phyloP scores from a whole-genome alignment of 257 asterid species.

The Solanum sitiens region DNA sequence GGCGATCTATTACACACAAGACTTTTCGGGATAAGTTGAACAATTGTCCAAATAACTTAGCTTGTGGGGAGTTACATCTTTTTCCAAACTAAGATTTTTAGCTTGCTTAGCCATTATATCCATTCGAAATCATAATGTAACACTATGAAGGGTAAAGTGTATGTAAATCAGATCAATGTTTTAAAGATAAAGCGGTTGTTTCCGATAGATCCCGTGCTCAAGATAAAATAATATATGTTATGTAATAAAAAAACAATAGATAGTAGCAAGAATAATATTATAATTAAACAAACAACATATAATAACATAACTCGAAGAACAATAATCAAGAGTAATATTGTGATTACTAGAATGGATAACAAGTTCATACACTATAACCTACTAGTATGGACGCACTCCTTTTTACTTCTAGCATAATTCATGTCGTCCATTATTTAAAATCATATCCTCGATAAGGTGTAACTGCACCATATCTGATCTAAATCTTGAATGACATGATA shows the following conservation, averaged over 20 bases:
- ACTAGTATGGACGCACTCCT: background rate
- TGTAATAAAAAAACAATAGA: too few species aligned
- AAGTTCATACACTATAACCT: background rate
- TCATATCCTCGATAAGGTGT: background rate
- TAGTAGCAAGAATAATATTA: background rate
- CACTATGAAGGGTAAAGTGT: background rate
- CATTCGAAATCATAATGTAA: background rate
- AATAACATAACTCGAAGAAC: background rate
- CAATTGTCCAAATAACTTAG: background rate
- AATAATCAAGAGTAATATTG: too few species aligned
- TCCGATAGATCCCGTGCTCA: background rate
- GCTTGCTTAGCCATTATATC: background rate
- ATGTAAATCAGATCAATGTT: too few species aligned
- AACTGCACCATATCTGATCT: background rate
- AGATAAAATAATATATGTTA: background rate
- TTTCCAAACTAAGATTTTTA: background rate
- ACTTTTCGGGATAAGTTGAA: background rate
- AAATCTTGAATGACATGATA: background rate
- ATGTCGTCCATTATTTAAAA: too few species aligned
- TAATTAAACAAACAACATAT: background rate
- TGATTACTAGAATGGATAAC: background rate
- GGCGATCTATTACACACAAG: background rate
- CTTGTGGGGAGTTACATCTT: background rate
- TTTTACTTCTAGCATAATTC: background rate
- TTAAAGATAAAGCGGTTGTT: too few species aligned